These are phyloP conservation scores for Pseudophaeomoniella oleicola DNA, from an alignment of 2,329 filamentous ascomycete genomes.

Conservation along the genomic window DNA sequence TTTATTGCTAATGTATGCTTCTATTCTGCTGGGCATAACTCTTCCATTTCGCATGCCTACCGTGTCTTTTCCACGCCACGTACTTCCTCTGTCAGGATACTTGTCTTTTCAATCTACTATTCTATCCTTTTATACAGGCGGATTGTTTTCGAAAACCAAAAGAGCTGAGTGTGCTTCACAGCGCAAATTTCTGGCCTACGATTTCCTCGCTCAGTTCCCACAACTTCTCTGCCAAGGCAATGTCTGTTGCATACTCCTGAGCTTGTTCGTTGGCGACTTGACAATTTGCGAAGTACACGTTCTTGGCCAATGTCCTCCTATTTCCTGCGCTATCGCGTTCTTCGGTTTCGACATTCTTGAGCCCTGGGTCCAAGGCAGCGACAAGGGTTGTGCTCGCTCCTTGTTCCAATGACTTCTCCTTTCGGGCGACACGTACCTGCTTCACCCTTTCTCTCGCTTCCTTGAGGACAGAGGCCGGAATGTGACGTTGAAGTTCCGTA, in stretches of 20 bases:
- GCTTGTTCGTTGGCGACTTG: constrained; percentile 14
- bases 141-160: no score
- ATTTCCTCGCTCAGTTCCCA: constrained; percentile 25
- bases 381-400: constrained; percentile 27
- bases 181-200: constrained; percentile 23
- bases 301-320: neutral
- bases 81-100: no score
- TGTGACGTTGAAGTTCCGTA: constrained; percentile 5
- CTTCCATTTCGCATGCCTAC: no score
- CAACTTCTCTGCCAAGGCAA: constrained; percentile 22
- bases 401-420: constrained; percentile 23
- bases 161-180: no score
- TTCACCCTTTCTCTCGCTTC: constrained; percentile 5
- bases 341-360: constrained; percentile 4
- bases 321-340: neutral
- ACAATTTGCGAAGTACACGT: constrained; percentile 18
- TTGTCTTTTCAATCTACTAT: no score
- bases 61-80: no score
- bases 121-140: no score
- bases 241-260: constrained; percentile 19
- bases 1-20: no score
- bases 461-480: constrained; percentile 3
- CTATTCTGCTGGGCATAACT: no score
- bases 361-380: constrained; percentile 26
- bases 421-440: neutral